Evolutionary conservation across 768 basidiomycete genomes (phyloP).

Genomic region (Amanita pseudoporphyria): DNA sequence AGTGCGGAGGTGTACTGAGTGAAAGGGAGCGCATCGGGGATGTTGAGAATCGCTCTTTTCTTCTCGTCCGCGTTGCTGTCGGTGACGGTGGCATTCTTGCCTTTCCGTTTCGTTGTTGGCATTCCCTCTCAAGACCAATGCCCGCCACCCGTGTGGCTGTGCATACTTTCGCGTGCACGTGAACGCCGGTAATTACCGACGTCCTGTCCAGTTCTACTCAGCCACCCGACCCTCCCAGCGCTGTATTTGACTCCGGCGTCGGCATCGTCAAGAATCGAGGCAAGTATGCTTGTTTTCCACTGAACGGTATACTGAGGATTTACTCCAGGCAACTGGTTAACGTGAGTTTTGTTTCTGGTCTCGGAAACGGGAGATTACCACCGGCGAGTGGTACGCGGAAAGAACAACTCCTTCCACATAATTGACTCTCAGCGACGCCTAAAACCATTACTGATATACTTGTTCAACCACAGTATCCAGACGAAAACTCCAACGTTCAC

Average conservation of each 20-base stretch:
- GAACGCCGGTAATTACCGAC: constrained; percentile 1
- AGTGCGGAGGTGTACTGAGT: constrained; percentile 57
- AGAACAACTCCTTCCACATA: too few species aligned
- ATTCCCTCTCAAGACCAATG: background rate
- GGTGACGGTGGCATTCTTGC: background rate
- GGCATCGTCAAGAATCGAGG: constrained; percentile 58
- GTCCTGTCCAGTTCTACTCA: constrained; percentile 5
- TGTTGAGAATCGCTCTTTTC: constrained; percentile 1
- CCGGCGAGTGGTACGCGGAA: too few species aligned
- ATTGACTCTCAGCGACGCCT: too few species aligned
- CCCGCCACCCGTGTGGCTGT: background rate
- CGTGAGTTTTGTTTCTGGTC: constrained; percentile 24
- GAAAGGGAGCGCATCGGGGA: constrained; percentile 27
- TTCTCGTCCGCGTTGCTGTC: background rate
- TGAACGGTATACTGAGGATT: background rate
- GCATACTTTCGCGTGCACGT: background rate
- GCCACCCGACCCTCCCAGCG: constrained; percentile 21
- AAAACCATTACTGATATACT: background rate
- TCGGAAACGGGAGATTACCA: background rate
- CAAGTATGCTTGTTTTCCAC: constrained; percentile 26
- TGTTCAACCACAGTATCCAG: background rate
- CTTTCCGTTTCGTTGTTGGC: background rate
- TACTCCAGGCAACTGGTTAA: constrained; percentile 14
- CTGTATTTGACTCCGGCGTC: constrained; percentile 34
- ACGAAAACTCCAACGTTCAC: background rate